phyloP scores from a whole-genome alignment of 805 yeast genomes.

The Scheffersomyces stipitis region DNA sequence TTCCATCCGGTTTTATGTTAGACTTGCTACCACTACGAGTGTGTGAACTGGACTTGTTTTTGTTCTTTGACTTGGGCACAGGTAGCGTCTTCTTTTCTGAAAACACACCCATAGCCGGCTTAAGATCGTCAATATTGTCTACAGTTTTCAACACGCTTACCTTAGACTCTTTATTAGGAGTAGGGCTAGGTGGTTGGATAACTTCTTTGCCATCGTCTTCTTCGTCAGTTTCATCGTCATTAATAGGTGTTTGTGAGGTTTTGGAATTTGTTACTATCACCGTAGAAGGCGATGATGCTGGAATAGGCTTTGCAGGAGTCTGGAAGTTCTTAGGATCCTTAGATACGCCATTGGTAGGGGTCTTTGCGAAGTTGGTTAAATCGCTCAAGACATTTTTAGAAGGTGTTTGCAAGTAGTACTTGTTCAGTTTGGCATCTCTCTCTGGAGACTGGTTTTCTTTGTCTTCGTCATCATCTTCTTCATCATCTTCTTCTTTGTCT shows the following conservation, averaged over 20 bases:
- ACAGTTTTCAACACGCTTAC: background rate
- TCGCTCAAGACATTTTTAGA: slow-evolving; percentile 29
- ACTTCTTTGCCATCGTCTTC: slow-evolving; percentile 1
- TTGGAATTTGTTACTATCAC: slow-evolving; percentile 37
- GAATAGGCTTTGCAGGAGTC: slow-evolving; percentile 35
- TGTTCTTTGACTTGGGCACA: slow-evolving; percentile 3
- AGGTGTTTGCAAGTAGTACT: slow-evolving; percentile 30
- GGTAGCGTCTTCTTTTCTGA: slow-evolving; percentile 22
- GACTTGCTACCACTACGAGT: background rate
- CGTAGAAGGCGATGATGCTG: slow-evolving; percentile 42
- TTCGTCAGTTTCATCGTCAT: background rate
- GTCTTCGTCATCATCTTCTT: slow-evolving; percentile 18
- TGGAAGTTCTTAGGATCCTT: slow-evolving; percentile 13
- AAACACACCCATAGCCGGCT: slow-evolving; percentile 41
- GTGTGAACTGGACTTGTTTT: background rate
- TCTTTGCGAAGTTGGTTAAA: slow-evolving; percentile 20
- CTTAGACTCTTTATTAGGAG: slow-evolving; percentile 30
- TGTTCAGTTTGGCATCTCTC: slow-evolving; percentile 5
- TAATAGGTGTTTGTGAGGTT: slow-evolving; percentile 5
- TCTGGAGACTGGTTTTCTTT: slow-evolving; percentile 7
- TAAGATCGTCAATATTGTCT: slow-evolving; percentile 14
- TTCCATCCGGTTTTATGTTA: background rate
- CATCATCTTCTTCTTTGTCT: slow-evolving; percentile 1
- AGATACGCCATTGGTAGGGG: slow-evolving; percentile 10
- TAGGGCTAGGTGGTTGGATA: slow-evolving; percentile 34